Conservation (phyloP, 768 basidiomycete species). For the Rossbeevera mucosa region DNA sequence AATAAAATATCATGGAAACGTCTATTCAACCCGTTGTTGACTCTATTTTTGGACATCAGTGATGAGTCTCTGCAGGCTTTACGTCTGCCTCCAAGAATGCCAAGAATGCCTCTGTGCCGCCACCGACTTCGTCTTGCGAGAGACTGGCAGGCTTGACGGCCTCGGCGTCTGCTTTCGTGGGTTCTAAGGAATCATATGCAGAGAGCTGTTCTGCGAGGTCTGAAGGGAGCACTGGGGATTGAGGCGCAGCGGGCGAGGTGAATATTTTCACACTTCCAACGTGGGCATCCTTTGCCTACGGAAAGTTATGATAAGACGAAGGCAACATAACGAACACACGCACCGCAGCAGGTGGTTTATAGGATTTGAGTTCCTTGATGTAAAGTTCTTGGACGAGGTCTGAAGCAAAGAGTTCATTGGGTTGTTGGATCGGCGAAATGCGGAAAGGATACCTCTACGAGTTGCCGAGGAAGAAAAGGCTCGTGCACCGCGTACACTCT, state of each 20-base stretch:
- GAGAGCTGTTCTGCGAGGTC: conserved; percentile 87
- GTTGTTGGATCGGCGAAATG: conserved; percentile 22
- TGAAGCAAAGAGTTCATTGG: conserved; percentile 6
- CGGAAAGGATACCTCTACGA: conserved; percentile 54
- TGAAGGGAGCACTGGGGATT: conserved; percentile 67
- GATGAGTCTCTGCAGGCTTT: conserved; percentile 60
- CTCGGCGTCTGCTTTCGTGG: conserved; percentile 45
- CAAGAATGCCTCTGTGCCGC: conserved; percentile 73
- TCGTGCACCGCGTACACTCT: conserved; percentile 46
- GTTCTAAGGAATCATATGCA: conserved; percentile 81
- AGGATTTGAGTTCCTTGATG: not conserved
- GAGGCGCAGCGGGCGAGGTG: conserved; percentile 68
- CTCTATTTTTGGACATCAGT: conserved; percentile 28
- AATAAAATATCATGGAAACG: not conserved
- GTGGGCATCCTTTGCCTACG: conserved; percentile 85
- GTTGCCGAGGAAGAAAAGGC: conserved; percentile 56
- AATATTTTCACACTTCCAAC: conserved; percentile 81
- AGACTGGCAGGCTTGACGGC: conserved; percentile 27
- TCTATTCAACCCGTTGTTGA: conserved; percentile 17
- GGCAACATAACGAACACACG: conserved; percentile 31
- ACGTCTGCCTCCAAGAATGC: conserved; percentile 77
- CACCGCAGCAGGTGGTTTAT: conserved; percentile 41
- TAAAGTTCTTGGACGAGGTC: not conserved
- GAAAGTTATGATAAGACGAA: not conserved
- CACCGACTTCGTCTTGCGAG: conserved; percentile 21